Evolutionary conservation across 2,329 filamentous ascomycete species (phyloP), one percentile per base, ranked within the genome.

Genomic region (Cladophialophora carrionii): DNA sequence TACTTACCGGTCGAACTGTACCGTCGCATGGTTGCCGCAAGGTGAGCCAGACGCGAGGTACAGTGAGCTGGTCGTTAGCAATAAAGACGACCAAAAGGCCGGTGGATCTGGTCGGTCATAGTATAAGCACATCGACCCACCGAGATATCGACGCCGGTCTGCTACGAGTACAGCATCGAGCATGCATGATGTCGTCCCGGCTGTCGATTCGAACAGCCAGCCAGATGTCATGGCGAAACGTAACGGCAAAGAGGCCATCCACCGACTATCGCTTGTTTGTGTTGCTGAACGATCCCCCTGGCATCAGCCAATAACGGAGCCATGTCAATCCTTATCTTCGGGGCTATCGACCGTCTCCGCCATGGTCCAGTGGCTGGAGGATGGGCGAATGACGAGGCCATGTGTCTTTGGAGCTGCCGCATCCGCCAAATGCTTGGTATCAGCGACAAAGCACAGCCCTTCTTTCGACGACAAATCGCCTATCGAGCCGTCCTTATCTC

Each of bases 1-100:
- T 22, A 54, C 61, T 62, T 64, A 67, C 65, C 65, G 10, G 57
- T 52, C 17, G 65, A 62, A 29, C 65, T 67, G 43, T 67, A 67
- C 41, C 62, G 61, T 20, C 65, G 57, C 65, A 67, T 64, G 34
- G 10, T 34, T 60, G n/a, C 26, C 0, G 37, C 17, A n/a, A 43
- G 17, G 2, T n/a, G 17, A 17, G 37, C 1, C 22, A 54, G 29
- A 20, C 3, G 22, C 24, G 24, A 32, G n/a, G 17, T 12, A 29
- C 26, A 29, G 26, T 6, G 17, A 54, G n/a, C 17, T 54, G 24
- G 26, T n/a, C 29, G 14, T 34, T 29, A 54, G 26, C 52, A 54
- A 34, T 20, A 29, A 52, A 20, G 48, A 52, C 26, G 10, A 52
- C 20, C 48, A 26, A n/a, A 26, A 24, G 10, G 52, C n/a, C 20